Evolutionary conservation across 2,329 filamentous ascomycete genomes (phyloP).

Genomic region (Leptographium wingfieldii): DNA sequence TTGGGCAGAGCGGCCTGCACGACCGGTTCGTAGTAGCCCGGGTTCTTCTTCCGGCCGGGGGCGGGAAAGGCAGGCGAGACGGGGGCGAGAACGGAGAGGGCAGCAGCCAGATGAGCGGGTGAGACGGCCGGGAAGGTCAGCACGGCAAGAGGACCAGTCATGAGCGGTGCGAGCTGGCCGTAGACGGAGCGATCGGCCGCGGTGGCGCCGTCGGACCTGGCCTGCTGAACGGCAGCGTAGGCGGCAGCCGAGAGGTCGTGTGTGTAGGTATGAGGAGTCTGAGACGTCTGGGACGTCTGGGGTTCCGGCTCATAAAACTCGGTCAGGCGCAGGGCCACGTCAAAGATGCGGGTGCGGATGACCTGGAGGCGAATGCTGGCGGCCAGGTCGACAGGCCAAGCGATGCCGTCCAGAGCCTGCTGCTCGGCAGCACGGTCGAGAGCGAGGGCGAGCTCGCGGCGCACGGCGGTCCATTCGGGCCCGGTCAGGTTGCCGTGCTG

Average conservation of each 20-base stretch:
- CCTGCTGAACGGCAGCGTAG: constrained; percentile 24
- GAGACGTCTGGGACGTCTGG: constrained; percentile 1
- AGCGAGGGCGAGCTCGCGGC: constrained; percentile 50
- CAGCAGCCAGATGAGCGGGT: constrained; percentile 71
- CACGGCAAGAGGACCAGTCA: constrained; percentile 70
- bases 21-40: constrained; percentile 65
- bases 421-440: constrained; percentile 26
- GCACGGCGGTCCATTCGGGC: constrained; percentile 59
- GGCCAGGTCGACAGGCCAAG: constrained; percentile 33
- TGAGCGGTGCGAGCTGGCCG: constrained; percentile 55
- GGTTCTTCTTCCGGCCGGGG: constrained; percentile 61
- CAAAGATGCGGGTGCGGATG: constrained; percentile 80
- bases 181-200: constrained; percentile 29
- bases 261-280: constrained; percentile 19
- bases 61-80: constrained; percentile 61
- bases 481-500: constrained; percentile 57
- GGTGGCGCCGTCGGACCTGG: constrained; percentile 15
- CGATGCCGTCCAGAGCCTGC: constrained; percentile 4
- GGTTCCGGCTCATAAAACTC: constrained; percentile 62
- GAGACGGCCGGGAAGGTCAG: constrained; percentile 73
- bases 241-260: constrained; percentile 44
- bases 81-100: constrained; percentile 65
- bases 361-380: constrained; percentile 64
- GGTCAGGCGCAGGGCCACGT: constrained; percentile 68
- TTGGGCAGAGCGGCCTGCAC: constrained; percentile 80